phyloP scores from a whole-genome alignment of 2,329 filamentous ascomycete species.

The Lasiodiplodia citricola region DNA sequence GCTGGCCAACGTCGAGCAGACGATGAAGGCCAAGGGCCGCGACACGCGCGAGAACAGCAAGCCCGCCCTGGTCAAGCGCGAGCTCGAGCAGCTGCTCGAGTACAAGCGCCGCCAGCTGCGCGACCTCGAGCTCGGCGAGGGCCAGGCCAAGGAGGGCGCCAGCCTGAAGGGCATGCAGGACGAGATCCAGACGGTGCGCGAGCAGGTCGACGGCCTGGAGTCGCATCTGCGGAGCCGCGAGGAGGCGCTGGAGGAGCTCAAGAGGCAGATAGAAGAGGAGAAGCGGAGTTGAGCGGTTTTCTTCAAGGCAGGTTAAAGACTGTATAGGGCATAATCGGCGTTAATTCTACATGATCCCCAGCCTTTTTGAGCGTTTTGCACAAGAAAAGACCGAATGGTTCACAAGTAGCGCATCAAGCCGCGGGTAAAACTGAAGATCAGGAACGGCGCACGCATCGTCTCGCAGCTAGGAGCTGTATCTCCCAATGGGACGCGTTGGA shows the following conservation, averaged over 20 bases:
- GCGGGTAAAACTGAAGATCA: neutral
- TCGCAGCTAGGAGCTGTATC: neutral
- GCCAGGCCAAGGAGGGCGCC: slow-evolving; percentile 71
- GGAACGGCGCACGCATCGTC: neutral
- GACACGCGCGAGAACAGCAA: slow-evolving; percentile 75
- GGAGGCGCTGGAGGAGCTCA: slow-evolving; percentile 75
- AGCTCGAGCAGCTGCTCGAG: slow-evolving; percentile 91
- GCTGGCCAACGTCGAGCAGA: slow-evolving; percentile 79
- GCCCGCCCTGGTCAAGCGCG: slow-evolving; percentile 89
- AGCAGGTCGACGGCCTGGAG: slow-evolving; percentile 92
- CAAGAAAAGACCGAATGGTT: neutral
- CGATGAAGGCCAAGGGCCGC: slow-evolving; percentile 58
- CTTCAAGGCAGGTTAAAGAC: slow-evolving; percentile 8
- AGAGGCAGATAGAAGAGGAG: slow-evolving; percentile 85
- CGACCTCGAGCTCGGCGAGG: slow-evolving; percentile 74
- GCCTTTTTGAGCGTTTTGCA: neutral
- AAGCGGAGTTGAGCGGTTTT: slow-evolving; percentile 51
- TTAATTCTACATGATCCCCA: slow-evolving; percentile 16
- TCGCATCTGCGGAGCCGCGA: slow-evolving; percentile 78
- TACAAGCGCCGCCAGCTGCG: slow-evolving; percentile 85
- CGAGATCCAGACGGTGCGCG: slow-evolving; percentile 86
- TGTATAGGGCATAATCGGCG: slow-evolving; percentile 25
- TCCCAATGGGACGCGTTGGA: slow-evolving; percentile 7
- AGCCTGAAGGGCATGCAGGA: slow-evolving; percentile 78
- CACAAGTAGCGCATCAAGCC: neutral